Evolutionary conservation across 305 asterid species (phyloP), one percentile per base, ranked within the genome.

Genomic region (Plantago lanceolata): DNA sequence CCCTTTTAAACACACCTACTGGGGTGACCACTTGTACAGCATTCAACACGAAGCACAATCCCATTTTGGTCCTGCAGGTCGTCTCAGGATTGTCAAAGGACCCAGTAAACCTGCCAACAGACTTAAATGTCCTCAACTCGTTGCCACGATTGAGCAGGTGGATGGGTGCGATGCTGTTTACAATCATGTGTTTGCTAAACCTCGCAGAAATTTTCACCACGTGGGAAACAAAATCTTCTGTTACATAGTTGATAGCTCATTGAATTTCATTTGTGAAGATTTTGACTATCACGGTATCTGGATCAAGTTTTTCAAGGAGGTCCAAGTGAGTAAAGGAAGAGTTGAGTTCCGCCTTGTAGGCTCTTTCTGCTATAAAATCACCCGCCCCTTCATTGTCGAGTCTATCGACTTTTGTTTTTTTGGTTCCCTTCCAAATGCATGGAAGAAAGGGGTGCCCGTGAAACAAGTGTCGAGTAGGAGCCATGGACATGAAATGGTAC

Each of bases 261-360:
- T 48, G 17, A 16, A 16, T 0, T 48, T 19, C 53, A 48, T 48
- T 8, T 3, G 0, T 48, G 53, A 48, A n/a, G 12, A 20, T 48
- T 19, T 0, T 31, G 37, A 9, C 21, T 48, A 19, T 48, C 53
- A 19, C 19, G 53, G 53, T 48, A 20, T 48, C 5, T 48, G 53
- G 53, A n/a, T 48, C 53, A 48, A 48, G 20, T 48, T 48, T 48
- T 48, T 48, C 11, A n/a, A 48, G 53, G 53, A 16, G 53, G 53
- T n/a, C 6, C 3, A 48, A 48, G 53, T 6, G 18, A 19, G 0
- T n/a, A 6, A 48, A 1, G n/a, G n/a, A 48, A 1, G n/a, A 48
- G n/a, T 19, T 1, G 53, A 48, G 19, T 48, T 48, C 8, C 21
- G 53, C 8, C 53, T 48, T 13, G n/a, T 48, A 16, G 53, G 18